phyloP scores from a whole-genome alignment of 208 protist genomes.

The Wallacemonas sp. region DNA sequence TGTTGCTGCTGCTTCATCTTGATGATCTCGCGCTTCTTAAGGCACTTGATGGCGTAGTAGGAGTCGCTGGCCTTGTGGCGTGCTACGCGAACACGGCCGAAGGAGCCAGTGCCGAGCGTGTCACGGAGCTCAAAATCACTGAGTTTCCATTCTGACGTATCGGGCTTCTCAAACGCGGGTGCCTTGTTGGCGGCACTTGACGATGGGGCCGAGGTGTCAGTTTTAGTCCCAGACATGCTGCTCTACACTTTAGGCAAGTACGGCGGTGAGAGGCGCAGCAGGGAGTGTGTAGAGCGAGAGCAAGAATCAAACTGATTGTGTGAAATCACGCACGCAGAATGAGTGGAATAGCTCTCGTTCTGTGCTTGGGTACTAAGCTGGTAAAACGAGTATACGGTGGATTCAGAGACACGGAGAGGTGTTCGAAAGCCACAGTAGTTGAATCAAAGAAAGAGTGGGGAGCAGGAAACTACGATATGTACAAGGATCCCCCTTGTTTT shows the following conservation, averaged over 20 bases:
- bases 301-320: too few species aligned
- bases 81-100: slow-evolving; percentile 80
- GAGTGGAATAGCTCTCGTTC: too few species aligned
- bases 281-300: too few species aligned
- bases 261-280: too few species aligned
- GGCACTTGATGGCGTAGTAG: slow-evolving; percentile 75
- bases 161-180: slow-evolving; percentile 48
- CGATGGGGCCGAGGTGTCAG: not conserved
- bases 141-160: slow-evolving; percentile 62
- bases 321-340: too few species aligned
- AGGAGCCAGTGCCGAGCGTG: slow-evolving; percentile 82
- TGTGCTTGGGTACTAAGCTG: too few species aligned
- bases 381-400: too few species aligned
- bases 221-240: slow-evolving; percentile 1
- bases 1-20: slow-evolving; percentile 58
- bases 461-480: too few species aligned
- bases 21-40: slow-evolving; percentile 63
- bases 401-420: too few species aligned
- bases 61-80: slow-evolving; percentile 52
- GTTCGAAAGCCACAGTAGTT: too few species aligned
- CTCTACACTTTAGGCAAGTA: not conserved
- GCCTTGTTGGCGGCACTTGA: slow-evolving; percentile 16
- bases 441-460: too few species aligned
- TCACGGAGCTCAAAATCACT: slow-evolving; percentile 69
- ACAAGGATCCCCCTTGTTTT: too few species aligned